phyloP scores from a whole-genome alignment of 176 grass and related monocot genomes.

The Oryza glaberrima region DNA sequence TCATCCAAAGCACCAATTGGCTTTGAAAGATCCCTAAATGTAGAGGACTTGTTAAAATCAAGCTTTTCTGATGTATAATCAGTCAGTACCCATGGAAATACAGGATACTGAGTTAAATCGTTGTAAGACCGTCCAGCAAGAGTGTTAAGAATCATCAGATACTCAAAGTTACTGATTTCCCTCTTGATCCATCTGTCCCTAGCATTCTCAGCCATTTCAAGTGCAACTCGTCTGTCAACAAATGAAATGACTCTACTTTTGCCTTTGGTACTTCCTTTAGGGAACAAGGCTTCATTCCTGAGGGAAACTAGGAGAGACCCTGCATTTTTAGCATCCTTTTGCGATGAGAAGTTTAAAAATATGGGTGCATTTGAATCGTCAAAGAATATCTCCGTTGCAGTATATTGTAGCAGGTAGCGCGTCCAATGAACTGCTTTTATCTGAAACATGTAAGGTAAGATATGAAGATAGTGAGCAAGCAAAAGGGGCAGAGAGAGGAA shows the following conservation, averaged over 20 bases:
- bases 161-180: slow-evolving; percentile 98
- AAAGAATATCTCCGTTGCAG: slow-evolving; percentile 93
- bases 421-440: slow-evolving; percentile 97
- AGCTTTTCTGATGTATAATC: slow-evolving; percentile 96
- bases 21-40: slow-evolving; percentile 93
- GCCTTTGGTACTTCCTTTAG: slow-evolving; percentile 79
- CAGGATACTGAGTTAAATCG: slow-evolving; percentile 94
- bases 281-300: slow-evolving; percentile 91
- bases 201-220: slow-evolving; percentile 88
- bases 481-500: background rate
- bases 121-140: slow-evolving; percentile 96
- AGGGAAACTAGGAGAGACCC: slow-evolving; percentile 88
- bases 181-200: slow-evolving; percentile 96
- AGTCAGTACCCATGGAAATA: slow-evolving; percentile 94
- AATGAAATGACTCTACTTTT: slow-evolving; percentile 86
- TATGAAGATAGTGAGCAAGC: background rate
- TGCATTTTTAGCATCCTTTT: slow-evolving; percentile 87
- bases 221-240: slow-evolving; percentile 77
- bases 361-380: slow-evolving; percentile 78
- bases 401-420: slow-evolving; percentile 90
- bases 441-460: slow-evolving; percentile 37
- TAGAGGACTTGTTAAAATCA: slow-evolving; percentile 95
- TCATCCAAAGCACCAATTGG: slow-evolving; percentile 90
- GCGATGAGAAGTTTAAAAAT: slow-evolving; percentile 91
- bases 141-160: slow-evolving; percentile 95